Conservation (phyloP, 208 protist species). For the Crithidia brevicula region DNA sequence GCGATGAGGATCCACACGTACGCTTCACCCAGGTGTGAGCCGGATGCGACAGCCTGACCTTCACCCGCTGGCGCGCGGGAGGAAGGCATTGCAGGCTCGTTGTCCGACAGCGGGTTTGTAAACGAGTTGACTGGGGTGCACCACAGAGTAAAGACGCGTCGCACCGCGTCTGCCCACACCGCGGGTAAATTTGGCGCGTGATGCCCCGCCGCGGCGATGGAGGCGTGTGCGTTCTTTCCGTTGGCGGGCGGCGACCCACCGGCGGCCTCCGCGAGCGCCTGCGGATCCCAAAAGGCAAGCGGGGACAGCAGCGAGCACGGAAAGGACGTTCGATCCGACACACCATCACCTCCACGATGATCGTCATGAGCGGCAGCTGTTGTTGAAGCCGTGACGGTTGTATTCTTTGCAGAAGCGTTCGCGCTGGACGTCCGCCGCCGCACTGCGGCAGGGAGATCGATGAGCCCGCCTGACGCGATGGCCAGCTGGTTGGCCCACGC, state of each 20-base stretch:
- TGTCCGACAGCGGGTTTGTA: neutral
- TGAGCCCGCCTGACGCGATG: constrained; percentile 31
- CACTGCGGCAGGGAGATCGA: constrained; percentile 27
- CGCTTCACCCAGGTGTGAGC: constrained; percentile 5
- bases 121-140: constrained; percentile 1
- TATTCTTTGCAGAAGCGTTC: neutral
- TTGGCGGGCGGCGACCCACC: neutral
- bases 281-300: constrained; percentile 28
- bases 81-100: neutral
- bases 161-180: constrained; percentile 28
- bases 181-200: constrained; percentile 15
- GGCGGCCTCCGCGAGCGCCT: neutral
- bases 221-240: neutral
- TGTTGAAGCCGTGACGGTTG: neutral
- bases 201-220: neutral
- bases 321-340: constrained; percentile 4
- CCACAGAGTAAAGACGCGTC: constrained; percentile 25
- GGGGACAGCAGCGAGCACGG: constrained; percentile 20
- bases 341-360: neutral
- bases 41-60: neutral
- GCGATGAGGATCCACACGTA: constrained; percentile 34
- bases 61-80: neutral
- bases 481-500: constrained; percentile 63
- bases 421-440: neutral
- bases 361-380: neutral